A percentile compares a stretch with the other conserved stretches of the same genome.
Conservation (phyloP, 176 grass and related monocot species). For the Coix lacrymajobi region DNA sequence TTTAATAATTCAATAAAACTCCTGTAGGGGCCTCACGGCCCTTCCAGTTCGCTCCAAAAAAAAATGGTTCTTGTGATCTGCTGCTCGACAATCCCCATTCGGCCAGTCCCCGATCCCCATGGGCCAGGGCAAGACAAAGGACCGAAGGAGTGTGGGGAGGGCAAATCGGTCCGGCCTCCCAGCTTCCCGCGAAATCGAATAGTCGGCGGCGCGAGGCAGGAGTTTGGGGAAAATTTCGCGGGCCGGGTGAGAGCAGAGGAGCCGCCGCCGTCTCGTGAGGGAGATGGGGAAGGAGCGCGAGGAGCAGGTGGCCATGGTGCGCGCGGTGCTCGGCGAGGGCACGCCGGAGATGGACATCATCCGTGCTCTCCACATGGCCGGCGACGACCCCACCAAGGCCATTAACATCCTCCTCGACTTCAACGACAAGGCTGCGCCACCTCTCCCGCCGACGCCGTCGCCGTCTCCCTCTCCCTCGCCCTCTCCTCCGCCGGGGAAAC, state of each 20-base stretch:
- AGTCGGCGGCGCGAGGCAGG: slow-evolving; percentile 25
- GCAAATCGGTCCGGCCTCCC: neutral
- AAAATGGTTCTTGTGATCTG: too few relatives aligned
- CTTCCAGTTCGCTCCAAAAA: too few relatives aligned
- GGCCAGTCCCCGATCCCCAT: too few relatives aligned
- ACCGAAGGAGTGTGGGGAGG: neutral
- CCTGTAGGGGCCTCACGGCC: too few relatives aligned
- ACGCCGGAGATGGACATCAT: slow-evolving; percentile 93
- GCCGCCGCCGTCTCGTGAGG: neutral
- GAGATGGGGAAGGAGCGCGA: slow-evolving; percentile 59
- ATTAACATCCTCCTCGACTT: slow-evolving; percentile 96
- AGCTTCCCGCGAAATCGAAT: slow-evolving; percentile 34
- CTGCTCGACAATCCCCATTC: too few relatives aligned
- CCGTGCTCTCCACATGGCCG: slow-evolving; percentile 82
- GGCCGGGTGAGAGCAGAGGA: neutral
- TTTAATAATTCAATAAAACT: too few relatives aligned
- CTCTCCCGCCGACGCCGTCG: neutral
- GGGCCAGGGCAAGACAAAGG: too few relatives aligned
- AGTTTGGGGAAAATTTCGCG: slow-evolving; percentile 11
- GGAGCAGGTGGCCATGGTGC: slow-evolving; percentile 63
- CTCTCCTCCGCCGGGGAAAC: neutral
- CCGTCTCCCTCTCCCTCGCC: neutral
- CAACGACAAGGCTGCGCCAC: neutral
- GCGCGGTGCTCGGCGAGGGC: slow-evolving; percentile 63
- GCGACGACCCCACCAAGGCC: slow-evolving; percentile 71